Evolutionary conservation across 2,329 filamentous ascomycete species (phyloP), one percentile per base, ranked within the genome.

Genomic region (Ramularia collo-cygni): DNA sequence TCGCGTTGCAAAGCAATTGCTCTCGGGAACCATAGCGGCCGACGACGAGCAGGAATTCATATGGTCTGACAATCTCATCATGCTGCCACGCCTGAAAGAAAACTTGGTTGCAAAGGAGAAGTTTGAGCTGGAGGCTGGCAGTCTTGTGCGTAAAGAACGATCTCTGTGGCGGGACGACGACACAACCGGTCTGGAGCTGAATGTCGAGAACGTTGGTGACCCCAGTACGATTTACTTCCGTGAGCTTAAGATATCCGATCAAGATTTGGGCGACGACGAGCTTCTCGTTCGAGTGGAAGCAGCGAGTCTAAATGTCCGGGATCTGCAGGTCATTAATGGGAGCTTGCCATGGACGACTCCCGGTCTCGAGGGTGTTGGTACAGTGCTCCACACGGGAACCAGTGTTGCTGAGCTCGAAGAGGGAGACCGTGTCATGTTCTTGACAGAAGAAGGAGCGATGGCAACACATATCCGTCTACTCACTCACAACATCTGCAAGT

Each of bases 261-360:
- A 38, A 30, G 32, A 33, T 5, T 35, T 54, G 7, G 35, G 27
- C 14, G 32, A 38, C 4, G 42, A 47, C 10, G 46, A 50, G 15
- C 33, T 55, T 14, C 33, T 50, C 19, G 41, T 56, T 10, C 28
- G 51, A 33, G 33, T 49, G n/a, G 28, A 35, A 28, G 43, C 46
- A 10, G 36, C 37, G 7, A 50, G 46, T 13, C 16, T 55, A 17
- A 55, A 53, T 36, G 52, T 52, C 35, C 26, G 37, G 18, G 53
- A 55, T 30, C 13, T 50, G 4, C 27, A 48, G 9, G 31, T 45
- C 4, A 45, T 42, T 5, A 18, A 36, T 5, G 41, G 41, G 5
- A 10, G 9, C 8, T 6, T 36, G 12, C 26, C 37, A 4, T 36
- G 26, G 37, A 17, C 31, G 5, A 4, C 26, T 3, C 24, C 19